Evolutionary conservation across 106 monocot genomes (phyloP).

Genomic region (Dioscorea alata): DNA sequence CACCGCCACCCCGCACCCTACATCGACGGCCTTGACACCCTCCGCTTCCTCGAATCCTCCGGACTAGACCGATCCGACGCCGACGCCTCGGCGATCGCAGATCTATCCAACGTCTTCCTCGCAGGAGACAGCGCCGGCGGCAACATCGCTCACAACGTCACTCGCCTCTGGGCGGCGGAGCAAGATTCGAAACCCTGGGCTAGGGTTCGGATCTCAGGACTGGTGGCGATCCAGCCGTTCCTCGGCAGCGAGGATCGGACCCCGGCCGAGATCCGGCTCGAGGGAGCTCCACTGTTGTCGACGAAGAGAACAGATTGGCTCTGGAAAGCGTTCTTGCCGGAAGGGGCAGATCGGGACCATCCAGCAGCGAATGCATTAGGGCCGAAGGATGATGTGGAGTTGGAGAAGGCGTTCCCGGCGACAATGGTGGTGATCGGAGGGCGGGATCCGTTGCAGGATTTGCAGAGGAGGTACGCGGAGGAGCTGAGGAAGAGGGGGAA

Average conservation of each 20-base stretch:
- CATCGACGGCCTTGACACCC: no score
- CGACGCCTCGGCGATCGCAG: not conserved
- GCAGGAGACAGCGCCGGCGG: slow-evolving; percentile 41
- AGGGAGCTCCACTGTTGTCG: slow-evolving; percentile 6
- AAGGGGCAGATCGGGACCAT: slow-evolving; percentile 25
- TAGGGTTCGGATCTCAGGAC: not conserved
- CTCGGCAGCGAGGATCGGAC: slow-evolving; percentile 29
- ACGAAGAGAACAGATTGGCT: slow-evolving; percentile 19
- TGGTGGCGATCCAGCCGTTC: slow-evolving; percentile 24
- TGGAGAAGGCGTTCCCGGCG: slow-evolving; percentile 6
- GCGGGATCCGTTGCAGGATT: slow-evolving; percentile 35
- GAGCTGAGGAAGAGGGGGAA: slow-evolving; percentile 14
- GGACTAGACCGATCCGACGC: slow-evolving; percentile 1
- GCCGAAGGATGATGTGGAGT: not conserved
- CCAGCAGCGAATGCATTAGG: slow-evolving; percentile 20
- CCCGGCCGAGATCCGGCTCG: slow-evolving; percentile 25
- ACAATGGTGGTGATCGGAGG: slow-evolving; percentile 19
- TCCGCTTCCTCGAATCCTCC: not conserved
- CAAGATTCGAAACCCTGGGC: not conserved
- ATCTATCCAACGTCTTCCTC: slow-evolving; percentile 22
- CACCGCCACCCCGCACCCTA: no score
- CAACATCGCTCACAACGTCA: slow-evolving; percentile 39
- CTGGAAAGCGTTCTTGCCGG: no score
- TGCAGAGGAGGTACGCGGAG: slow-evolving; percentile 31
- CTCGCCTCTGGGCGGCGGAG: not conserved